A percentile compares a stretch with the other conserved stretches of the same genome.
phyloP scores from a whole-genome alignment of 73 alveolate genomes.

The Paramecium octaurelia region DNA sequence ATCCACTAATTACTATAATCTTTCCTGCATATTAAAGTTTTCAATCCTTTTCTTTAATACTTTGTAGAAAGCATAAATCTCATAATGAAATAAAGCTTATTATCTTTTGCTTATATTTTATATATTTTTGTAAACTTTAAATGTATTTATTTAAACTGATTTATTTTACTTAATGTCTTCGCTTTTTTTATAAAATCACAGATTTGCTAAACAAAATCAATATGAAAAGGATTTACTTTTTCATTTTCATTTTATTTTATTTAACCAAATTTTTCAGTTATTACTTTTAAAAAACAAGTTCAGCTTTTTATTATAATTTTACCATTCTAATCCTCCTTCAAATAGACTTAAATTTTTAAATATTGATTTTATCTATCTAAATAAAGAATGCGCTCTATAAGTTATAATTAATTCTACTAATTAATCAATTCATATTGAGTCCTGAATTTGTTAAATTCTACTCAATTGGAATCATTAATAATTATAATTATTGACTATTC shows the following conservation, averaged over 20 bases:
- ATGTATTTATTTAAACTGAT: too few relatives aligned
- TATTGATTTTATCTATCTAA: background rate
- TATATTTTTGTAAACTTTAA: too few relatives aligned
- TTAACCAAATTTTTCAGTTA: slow-evolving; percentile 47
- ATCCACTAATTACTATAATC: too few relatives aligned
- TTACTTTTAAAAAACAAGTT: slow-evolving; percentile 50
- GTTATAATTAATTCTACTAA: background rate
- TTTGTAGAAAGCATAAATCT: too few relatives aligned
- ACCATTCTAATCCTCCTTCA: slow-evolving; percentile 46
- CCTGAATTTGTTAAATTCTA: background rate
- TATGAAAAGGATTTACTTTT: too few relatives aligned
- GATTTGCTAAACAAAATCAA: too few relatives aligned
- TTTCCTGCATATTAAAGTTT: too few relatives aligned
- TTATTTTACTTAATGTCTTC: slow-evolving; percentile 48
- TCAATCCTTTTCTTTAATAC: too few relatives aligned
- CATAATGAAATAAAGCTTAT: too few relatives aligned
- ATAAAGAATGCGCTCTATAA: background rate
- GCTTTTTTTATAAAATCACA: slow-evolving; percentile 17
- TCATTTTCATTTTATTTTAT: background rate
- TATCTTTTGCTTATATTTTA: too few relatives aligned
- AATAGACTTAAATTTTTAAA: slow-evolving; percentile 47
- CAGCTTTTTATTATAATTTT: slow-evolving; percentile 47
- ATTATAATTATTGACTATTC: background rate
- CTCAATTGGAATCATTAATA: too few relatives aligned
- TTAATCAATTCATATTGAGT: background rate